These are phyloP conservation scores for Phytophthora gonapodyides DNA, from an alignment of 352 stramenopile genomes.

Conservation along the genomic window DNA sequence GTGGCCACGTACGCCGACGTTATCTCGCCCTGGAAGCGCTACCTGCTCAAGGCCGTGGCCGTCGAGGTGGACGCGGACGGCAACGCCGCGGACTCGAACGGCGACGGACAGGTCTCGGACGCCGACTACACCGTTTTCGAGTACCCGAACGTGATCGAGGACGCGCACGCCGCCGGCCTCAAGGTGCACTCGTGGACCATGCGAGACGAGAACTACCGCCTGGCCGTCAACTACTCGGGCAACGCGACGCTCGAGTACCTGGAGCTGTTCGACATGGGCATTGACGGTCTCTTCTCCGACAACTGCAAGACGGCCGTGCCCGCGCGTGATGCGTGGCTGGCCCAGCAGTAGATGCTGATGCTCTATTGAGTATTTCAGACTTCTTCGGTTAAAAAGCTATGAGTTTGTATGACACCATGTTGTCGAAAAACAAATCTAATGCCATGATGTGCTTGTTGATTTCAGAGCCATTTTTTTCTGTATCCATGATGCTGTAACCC, in stretches of 20 bases:
- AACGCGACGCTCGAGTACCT: conserved; percentile 68
- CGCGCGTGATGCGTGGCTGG: conserved; percentile 47
- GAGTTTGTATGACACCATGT: conserved; percentile 1
- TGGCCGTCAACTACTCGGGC: conserved; percentile 66
- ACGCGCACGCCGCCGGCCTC: conserved; percentile 57
- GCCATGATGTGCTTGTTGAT: too few species aligned
- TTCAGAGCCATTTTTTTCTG: too few species aligned
- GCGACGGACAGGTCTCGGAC: conserved; percentile 62
- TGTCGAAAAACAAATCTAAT: background rate
- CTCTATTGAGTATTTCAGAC: background rate
- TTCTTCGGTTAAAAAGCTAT: background rate
- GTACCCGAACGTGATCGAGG: conserved; percentile 48
- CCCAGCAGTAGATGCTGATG: conserved; percentile 25
- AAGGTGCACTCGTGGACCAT: conserved; percentile 69
- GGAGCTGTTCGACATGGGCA: conserved; percentile 60
- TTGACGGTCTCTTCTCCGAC: conserved; percentile 72
- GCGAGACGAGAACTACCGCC: conserved; percentile 66
- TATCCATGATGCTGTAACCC: too few species aligned
- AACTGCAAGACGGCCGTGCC: conserved; percentile 58
- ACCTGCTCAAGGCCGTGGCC: conserved; percentile 61
- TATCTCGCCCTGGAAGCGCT: conserved; percentile 85
- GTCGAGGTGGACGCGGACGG: conserved; percentile 45
- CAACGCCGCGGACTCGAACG: conserved; percentile 61
- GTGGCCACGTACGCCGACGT: conserved; percentile 69
- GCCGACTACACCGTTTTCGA: conserved; percentile 62